These are phyloP conservation scores for Crataegus laevigata DNA, from an alignment of 306 rosid genomes.

Conservation along the genomic window DNA sequence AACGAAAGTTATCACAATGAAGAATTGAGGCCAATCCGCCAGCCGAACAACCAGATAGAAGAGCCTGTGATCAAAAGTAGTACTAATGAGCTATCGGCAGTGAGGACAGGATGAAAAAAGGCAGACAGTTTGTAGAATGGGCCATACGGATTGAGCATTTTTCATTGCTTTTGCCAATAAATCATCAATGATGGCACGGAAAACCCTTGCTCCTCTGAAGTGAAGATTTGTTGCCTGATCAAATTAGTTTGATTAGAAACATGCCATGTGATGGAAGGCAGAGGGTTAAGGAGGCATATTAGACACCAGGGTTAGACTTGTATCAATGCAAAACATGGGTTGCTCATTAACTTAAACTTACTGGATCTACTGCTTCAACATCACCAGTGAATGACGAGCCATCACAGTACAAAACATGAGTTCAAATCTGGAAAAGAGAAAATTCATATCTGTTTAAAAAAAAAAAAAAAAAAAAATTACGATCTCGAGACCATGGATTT, in stretches of 20 bases:
- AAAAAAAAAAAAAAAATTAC: no score
- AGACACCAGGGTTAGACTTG: neutral
- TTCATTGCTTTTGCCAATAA: constrained; percentile 81
- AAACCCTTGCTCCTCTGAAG: constrained; percentile 90
- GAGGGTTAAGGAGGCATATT: neutral
- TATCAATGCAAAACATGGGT: neutral
- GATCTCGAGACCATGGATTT: no score
- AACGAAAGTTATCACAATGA: constrained; percentile 73
- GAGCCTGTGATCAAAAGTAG: constrained; percentile 47
- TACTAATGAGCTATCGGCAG: neutral
- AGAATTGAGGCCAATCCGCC: constrained; percentile 84
- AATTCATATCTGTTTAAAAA: no score
- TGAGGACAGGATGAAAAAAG: neutral
- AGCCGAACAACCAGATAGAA: constrained; percentile 95
- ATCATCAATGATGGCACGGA: constrained; percentile 58
- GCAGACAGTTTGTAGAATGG: neutral
- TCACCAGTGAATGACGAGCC: constrained; percentile 96
- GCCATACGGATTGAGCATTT: constrained; percentile 59
- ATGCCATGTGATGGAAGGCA: no score
- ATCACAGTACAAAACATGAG: no score
- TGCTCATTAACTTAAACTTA: constrained; percentile 35
- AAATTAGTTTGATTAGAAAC: neutral
- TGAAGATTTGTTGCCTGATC: constrained; percentile 66
- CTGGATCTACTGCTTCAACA: constrained; percentile 65
- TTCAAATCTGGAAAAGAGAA: no score